Conservation (phyloP, 768 basidiomycete species). For the Serendipita vermifera region DNA sequence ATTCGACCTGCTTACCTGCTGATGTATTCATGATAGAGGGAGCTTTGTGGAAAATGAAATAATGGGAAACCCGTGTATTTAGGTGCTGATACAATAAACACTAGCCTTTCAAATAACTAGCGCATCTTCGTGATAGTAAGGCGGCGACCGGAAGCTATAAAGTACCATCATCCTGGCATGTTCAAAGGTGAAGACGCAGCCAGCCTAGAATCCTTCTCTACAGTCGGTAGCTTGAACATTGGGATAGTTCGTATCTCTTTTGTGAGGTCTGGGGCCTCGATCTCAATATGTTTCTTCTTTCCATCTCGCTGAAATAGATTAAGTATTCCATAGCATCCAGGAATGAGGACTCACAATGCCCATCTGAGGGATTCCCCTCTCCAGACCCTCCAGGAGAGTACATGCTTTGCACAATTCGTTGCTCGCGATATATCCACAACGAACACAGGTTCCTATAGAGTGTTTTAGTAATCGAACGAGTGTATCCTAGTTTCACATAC, state of each 20-base stretch:
- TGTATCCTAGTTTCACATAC: too few species aligned
- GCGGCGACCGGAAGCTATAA: too few species aligned
- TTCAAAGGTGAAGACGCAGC: background rate
- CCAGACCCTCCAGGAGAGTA: constrained; percentile 77
- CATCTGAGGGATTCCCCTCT: constrained; percentile 52
- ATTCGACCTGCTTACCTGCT: constrained; percentile 60
- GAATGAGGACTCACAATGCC: constrained; percentile 21
- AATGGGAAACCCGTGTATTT: too few species aligned
- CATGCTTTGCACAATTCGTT: constrained; percentile 97
- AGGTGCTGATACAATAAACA: too few species aligned
- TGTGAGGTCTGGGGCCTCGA: background rate
- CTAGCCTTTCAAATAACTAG: too few species aligned
- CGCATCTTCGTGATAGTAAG: too few species aligned
- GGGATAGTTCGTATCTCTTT: background rate
- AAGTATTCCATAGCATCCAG: background rate
- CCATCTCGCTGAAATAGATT: background rate
- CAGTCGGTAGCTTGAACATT: constrained; percentile 6
- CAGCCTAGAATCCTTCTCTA: background rate
- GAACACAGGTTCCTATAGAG: constrained; percentile 67
- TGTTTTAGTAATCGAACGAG: background rate
- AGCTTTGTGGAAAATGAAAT: too few species aligned
- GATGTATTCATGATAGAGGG: too few species aligned
- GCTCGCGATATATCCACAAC: constrained; percentile 93
- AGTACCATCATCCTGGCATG: constrained; percentile 4
- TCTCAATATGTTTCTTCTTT: constrained; percentile 1